Base-by-base conservation (phyloP, 495 filamentous ascomycete species). In the Talaromyces borbonicus region DNA sequence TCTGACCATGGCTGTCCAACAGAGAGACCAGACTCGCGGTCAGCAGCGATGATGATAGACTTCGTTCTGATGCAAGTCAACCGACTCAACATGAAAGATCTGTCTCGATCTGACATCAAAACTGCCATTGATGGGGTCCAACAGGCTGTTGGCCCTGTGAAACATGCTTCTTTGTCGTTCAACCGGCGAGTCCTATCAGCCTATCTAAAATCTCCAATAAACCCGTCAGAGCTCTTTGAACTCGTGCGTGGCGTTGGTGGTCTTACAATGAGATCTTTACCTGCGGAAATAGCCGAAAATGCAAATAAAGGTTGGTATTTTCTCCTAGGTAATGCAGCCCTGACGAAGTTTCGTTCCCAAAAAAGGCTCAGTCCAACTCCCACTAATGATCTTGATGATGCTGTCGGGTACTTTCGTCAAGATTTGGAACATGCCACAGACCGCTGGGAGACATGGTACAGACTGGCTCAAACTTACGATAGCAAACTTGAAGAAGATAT, bases 391-490 rank as follows among this genome's bases (percentile, higher is more conserved):
- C 70, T 97, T 31, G 81, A 90, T 41, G 81, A 90, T 31, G 90
- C 85, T 2, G 78, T 84, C 45, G 79, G 74, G 0, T 94, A 85
- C 59, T 81, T 97, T 56, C 72, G 82, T 45, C 79, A 88, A 49
- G 90, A 97, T 53, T 66, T 99, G 1, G 84, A 95, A 52, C 87
- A 88, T 57, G 84, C 79, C 12, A 77, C 79, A 1, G 83, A 90
- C 22, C 79, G 81, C 38, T 99, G 92, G 92, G 90, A 97, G 59
- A 81, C 90, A 0, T 99, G 92, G 93, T 96, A 90, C 60, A 80
- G 92, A 38, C 72, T 96, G 5, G 92, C 83, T 8, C 92, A 99
- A 53, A 84, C 85, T 18, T 93, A 90, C 58, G 92, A 97, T 57
- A 79, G 81, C 19, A 85, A 93, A 56, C 62, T 97, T 37, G 93